Evolutionary conservation across 1,284 basidiomycete genomes (phyloP).

Genomic region (Trametes versicolor): DNA sequence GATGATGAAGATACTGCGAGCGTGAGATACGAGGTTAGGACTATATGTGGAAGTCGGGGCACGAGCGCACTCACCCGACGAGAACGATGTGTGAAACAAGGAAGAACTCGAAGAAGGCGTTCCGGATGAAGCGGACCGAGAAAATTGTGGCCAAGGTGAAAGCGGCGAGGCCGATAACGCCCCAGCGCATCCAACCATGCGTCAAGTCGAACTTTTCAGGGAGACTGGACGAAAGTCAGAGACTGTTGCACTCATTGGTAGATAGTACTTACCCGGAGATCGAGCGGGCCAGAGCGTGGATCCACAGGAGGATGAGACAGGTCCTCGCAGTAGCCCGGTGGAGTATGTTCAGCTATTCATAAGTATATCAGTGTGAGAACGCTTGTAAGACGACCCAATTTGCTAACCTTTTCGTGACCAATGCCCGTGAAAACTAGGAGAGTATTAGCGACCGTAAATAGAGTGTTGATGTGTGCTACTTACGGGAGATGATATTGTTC

Average conservation of each 20-base stretch:
- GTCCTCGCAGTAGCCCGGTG: conserved; percentile 49
- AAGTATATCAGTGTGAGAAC: not conserved
- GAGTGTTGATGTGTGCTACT: conserved; percentile 24
- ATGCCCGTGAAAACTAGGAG: conserved; percentile 53
- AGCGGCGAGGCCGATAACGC: conserved; percentile 49
- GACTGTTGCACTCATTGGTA: not conserved
- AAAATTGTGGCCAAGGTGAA: conserved; percentile 52
- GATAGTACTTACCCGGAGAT: conserved; percentile 36
- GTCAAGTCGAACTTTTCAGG: conserved; percentile 43
- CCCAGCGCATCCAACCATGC: conserved; percentile 48
- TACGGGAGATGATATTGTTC: conserved; percentile 58
- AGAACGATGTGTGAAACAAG: conserved; percentile 56
- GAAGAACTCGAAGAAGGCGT: conserved; percentile 57
- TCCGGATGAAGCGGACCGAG: conserved; percentile 52
- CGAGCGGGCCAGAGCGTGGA: conserved; percentile 45
- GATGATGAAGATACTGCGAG: conserved; percentile 46
- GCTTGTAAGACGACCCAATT: not conserved
- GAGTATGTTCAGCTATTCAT: conserved; percentile 45
- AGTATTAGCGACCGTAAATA: conserved; percentile 12
- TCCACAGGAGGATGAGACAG: conserved; percentile 48
- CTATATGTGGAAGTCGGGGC: conserved; percentile 5
- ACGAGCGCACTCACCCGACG: conserved; percentile 43
- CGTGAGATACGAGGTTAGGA: conserved; percentile 10
- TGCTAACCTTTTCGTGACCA: conserved; percentile 52
- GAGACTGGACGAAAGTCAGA: conserved; percentile 34